Conservation (phyloP, 768 basidiomycete species). For the Phlegmacium glaucopus region DNA sequence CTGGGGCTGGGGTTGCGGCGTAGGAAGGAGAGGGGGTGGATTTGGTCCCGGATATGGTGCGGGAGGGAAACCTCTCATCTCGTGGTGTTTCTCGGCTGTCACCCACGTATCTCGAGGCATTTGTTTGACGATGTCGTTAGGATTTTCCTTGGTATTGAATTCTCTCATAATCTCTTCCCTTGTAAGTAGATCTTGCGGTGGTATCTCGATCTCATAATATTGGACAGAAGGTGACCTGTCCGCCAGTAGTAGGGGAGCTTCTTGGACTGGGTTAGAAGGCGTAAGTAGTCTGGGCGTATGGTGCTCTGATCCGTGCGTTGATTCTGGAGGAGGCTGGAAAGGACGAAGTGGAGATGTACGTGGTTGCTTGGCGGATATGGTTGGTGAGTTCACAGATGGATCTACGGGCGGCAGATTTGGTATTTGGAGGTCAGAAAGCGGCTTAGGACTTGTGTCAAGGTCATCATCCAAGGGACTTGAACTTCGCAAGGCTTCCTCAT, state of each 20-base stretch:
- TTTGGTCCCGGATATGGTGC: background rate
- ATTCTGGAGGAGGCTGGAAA: conserved; percentile 6
- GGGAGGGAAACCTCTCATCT: conserved; percentile 16
- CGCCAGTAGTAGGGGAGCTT: conserved; percentile 1
- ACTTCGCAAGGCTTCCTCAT: background rate
- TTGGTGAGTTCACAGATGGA: background rate
- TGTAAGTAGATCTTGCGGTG: conserved; percentile 17
- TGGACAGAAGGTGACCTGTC: conserved; percentile 22
- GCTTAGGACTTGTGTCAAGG: background rate
- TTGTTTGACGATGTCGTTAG: conserved; percentile 16
- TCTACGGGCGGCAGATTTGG: conserved; percentile 5
- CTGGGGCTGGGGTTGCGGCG: conserved; percentile 7
- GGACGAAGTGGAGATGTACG: conserved; percentile 7
- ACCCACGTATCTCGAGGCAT: conserved; percentile 32
- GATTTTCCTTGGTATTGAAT: conserved; percentile 16
- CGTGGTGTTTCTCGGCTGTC: conserved; percentile 30
- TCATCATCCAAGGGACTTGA: background rate
- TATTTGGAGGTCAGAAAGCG: conserved; percentile 14
- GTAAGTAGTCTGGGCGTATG: conserved; percentile 1
- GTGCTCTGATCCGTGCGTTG: conserved; percentile 1
- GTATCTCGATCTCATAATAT: conserved; percentile 29
- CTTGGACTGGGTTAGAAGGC: conserved; percentile 4
- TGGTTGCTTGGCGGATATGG: conserved; percentile 3
- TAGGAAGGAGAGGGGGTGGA: conserved; percentile 11
- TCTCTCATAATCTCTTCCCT: conserved; percentile 19